phyloP scores from a whole-genome alignment of 768 basidiomycete species.

The Lepiota subincarnata region DNA sequence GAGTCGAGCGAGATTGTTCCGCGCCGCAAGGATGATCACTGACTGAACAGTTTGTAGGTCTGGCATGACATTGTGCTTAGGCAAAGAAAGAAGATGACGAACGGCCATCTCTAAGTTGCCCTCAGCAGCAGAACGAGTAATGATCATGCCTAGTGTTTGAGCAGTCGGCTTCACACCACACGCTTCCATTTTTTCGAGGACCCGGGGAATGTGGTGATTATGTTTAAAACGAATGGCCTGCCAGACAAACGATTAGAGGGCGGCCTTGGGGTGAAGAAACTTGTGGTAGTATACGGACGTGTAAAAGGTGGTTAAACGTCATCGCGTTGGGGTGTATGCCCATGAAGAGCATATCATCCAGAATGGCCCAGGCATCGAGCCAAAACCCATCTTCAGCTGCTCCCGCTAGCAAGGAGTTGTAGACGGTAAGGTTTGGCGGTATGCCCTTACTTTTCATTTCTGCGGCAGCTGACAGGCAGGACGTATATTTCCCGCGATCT shows the following conservation, averaged over 20 bases:
- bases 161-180: constrained; percentile 46
- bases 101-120: constrained; percentile 66
- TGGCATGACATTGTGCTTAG: constrained; percentile 43
- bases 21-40: constrained; percentile 52
- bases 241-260: neutral
- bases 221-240: constrained; percentile 44
- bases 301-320: constrained; percentile 57
- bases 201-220: constrained; percentile 40
- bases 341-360: constrained; percentile 61
- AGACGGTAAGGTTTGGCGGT: constrained; percentile 50
- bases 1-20: constrained; percentile 53
- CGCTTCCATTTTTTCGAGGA: constrained; percentile 54
- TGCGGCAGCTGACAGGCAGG: constrained; percentile 40
- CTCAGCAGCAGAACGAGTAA: constrained; percentile 39
- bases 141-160: constrained; percentile 49
- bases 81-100: constrained; percentile 58
- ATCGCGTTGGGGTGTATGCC: constrained; percentile 45
- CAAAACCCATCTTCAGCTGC: constrained; percentile 38
- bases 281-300: constrained; percentile 35
- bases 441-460: constrained; percentile 57
- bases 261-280: neutral
- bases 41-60: constrained; percentile 44
- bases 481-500: constrained; percentile 19
- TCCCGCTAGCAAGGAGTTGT: constrained; percentile 52
- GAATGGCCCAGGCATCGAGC: constrained; percentile 57